These are phyloP conservation scores for Colletotrichum camelliae DNA, from an alignment of 2,329 filamentous ascomycete genomes.

Conservation along the genomic window DNA sequence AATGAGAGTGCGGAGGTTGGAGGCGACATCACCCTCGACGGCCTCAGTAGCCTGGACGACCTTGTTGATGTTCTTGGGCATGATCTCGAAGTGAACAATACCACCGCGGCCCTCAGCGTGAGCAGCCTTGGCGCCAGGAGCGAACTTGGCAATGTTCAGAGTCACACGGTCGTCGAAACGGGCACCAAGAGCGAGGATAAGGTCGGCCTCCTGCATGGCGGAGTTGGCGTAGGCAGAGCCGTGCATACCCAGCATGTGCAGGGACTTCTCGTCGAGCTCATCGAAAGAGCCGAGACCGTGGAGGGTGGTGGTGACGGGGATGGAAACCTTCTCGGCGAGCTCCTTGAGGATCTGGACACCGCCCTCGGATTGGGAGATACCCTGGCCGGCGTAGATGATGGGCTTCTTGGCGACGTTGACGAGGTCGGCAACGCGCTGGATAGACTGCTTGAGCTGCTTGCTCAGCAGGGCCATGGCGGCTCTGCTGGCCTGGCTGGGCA, in stretches of 20 bases:
- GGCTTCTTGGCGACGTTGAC: conserved; percentile 93
- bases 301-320: conserved; percentile 95
- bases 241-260: conserved; percentile 99
- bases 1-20: conserved; percentile 78
- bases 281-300: conserved; percentile 93
- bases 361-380: conserved; percentile 80
- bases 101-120: conserved; percentile 86
- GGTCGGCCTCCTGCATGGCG: conserved; percentile 95
- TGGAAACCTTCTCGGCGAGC: conserved; percentile 86
- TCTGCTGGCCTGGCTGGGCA: conserved; percentile 85
- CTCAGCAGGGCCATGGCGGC: conserved; percentile 76
- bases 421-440: conserved; percentile 79
- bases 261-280: conserved; percentile 89
- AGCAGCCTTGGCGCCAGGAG: conserved; percentile 84
- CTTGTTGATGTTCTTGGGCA: conserved; percentile 99
- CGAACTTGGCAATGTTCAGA: conserved; percentile 81
- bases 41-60: conserved; percentile 96
- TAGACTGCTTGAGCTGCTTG: conserved; percentile 75
- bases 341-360: conserved; percentile 82
- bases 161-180: conserved; percentile 98
- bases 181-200: conserved; percentile 92
- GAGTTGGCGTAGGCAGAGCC: conserved; percentile 97
- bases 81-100: conserved; percentile 96
- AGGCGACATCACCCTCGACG: conserved; percentile 87
- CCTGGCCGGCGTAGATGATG: conserved; percentile 92